Evolutionary conservation across 75 land plant genomes (phyloP), one percentile per base, ranked within the genome.

Genomic region (Adiantum capillusveneris): DNA sequence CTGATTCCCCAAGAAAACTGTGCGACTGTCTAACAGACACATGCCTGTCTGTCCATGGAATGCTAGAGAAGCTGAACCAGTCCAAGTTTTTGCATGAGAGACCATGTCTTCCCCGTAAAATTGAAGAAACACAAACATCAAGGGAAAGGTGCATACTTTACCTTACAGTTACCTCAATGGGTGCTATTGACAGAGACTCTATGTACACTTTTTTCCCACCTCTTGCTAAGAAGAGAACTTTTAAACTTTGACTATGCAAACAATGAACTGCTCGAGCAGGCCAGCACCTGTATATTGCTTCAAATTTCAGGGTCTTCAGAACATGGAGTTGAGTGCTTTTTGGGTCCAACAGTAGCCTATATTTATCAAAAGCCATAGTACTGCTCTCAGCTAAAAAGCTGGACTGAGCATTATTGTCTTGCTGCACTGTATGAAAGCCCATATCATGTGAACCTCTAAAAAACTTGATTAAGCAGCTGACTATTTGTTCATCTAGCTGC

Each of bases 121-220:
- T 11, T 24, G 29, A 22, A n/a, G n/a, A 55, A 28, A 6, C n/a
- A n/a, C n/a, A n/a, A n/a, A n/a, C n/a, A n/a, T n/a, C n/a, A n/a
- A n/a, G n/a, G n/a, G n/a, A n/a, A n/a, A n/a, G n/a, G n/a, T n/a
- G n/a, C n/a, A n/a, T n/a, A n/a, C n/a, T n/a, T n/a, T 21, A 92
- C 98, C 98, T 94, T 54, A 94, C 53, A 62, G 88, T 81, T 21
- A 89, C 42, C 27, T 80, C 81, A 31, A 88, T 65, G n/a, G 98
- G 96, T 25, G 75, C 73, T 59, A 94, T 42, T 31, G 79, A 69
- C 61, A 94, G 67, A 1, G 42, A 57, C 74, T 94, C 96, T 26
- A 94, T 77, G 56, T 89, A 94, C 24, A 84, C 83, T 66, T 94
- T 94, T 46, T 70, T 81, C 44, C 81, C 77, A 57, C 67, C 78